Percentiles rank a stretch among this genome's conserved stretches.
Evolutionary conservation across 1,284 basidiomycete genomes (phyloP).

Genomic region (Microbotryum scabiosae): DNA sequence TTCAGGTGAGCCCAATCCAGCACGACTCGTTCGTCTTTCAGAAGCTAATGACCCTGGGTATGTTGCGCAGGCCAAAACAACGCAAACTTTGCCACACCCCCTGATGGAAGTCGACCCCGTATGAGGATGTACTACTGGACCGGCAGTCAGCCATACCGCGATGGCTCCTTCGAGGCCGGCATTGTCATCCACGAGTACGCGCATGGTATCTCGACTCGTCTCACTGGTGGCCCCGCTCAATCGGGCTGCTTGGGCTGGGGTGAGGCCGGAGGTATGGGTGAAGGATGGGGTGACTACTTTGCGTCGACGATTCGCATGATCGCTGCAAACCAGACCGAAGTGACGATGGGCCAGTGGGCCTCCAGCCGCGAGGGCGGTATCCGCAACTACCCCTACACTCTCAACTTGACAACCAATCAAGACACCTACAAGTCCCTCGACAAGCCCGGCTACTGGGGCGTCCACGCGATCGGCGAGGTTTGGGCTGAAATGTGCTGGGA

Average conservation of each 20-base stretch:
- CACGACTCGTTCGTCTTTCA: conserved; percentile 40
- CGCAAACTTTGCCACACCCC: conserved; percentile 50
- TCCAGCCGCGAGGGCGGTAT: conserved; percentile 70
- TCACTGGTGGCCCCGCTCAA: conserved; percentile 89
- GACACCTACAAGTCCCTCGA: conserved; percentile 94
- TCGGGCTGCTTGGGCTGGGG: conserved; percentile 91
- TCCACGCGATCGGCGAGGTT: conserved; percentile 65
- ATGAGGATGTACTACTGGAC: conserved; percentile 98
- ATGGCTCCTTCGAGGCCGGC: conserved; percentile 74
- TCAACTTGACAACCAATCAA: conserved; percentile 61
- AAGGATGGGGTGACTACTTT: conserved; percentile 31
- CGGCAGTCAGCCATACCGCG: conserved; percentile 75
- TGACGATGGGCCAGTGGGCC: conserved; percentile 86
- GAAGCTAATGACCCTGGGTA: too few species aligned
- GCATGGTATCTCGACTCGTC: conserved; percentile 83
- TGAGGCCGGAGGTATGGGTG: conserved; percentile 86
- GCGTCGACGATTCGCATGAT: conserved; percentile 31
- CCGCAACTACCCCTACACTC: conserved; percentile 76
- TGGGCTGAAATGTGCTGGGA: conserved; percentile 94
- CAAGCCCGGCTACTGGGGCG: conserved; percentile 71
- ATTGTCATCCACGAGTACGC: conserved; percentile 42
- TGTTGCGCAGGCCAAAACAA: conserved; percentile 26
- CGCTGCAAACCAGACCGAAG: conserved; percentile 15
- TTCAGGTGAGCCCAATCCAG: conserved; percentile 47
- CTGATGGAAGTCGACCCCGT: conserved; percentile 55